Percentiles rank a stretch among this genome's conserved stretches.
phyloP scores from a whole-genome alignment of 768 basidiomycete genomes.

The Russula earlei region DNA sequence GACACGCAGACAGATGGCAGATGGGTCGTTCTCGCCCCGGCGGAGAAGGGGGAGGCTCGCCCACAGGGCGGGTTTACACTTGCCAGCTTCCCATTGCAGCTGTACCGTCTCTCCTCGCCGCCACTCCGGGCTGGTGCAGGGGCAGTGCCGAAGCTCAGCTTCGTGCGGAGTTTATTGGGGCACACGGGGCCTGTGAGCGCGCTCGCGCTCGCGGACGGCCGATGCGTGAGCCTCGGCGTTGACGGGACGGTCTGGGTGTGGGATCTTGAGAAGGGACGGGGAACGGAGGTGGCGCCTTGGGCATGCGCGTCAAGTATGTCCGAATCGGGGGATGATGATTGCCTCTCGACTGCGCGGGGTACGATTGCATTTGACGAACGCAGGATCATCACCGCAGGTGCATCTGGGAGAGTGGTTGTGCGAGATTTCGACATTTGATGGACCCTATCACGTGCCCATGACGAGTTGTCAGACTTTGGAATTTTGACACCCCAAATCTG shows the following conservation, averaged over 20 bases:
- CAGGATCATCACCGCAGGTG: conserved; percentile 45
- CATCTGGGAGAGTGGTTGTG: conserved; percentile 32
- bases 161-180: conserved; percentile 63
- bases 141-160: conserved; percentile 54
- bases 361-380: conserved; percentile 67
- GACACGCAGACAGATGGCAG: conserved; percentile 78
- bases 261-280: conserved; percentile 59
- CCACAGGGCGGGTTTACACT: conserved; percentile 24
- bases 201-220: conserved; percentile 68
- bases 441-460: too few relatives aligned
- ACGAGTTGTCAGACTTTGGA: too few relatives aligned
- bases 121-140: conserved; percentile 36
- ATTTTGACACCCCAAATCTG: too few relatives aligned
- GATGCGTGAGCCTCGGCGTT: conserved; percentile 64
- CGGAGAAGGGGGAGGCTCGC: conserved; percentile 20
- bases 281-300: conserved; percentile 28
- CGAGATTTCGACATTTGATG: conserved; percentile 52
- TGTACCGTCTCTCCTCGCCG: conserved; percentile 65
- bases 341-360: conserved; percentile 23
- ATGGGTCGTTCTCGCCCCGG: conserved; percentile 72
- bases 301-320: conserved; percentile 25
- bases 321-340: background rate
- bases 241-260: conserved; percentile 79
- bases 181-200: conserved; percentile 57
- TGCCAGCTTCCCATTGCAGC: conserved; percentile 44